Percentiles rank a stretch among this genome's conserved stretches.
Evolutionary conservation across 495 filamentous ascomycete species (phyloP).

Genomic region (Hypoxylon perforatum): DNA sequence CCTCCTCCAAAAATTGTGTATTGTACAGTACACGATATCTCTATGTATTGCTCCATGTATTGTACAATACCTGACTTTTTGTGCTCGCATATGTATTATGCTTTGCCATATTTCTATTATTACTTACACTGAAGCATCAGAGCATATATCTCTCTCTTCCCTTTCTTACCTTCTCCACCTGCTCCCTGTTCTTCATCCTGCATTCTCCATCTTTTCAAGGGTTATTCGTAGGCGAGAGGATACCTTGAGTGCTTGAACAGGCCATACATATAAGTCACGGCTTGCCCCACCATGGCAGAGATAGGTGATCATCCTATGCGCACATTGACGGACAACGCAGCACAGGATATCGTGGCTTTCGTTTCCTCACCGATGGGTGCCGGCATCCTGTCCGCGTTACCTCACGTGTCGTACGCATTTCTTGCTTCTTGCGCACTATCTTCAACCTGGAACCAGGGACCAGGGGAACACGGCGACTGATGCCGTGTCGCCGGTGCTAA

Average conservation of each 20-base stretch:
- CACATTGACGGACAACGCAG: neutral
- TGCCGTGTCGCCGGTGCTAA: constrained; percentile 27
- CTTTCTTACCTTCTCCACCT: constrained; percentile 7
- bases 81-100: neutral
- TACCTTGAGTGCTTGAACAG: constrained; percentile 2
- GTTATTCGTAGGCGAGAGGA: neutral
- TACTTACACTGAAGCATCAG: neutral
- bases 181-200: constrained; percentile 12
- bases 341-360: constrained; percentile 34
- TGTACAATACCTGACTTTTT: neutral
- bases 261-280: constrained; percentile 19
- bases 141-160: neutral
- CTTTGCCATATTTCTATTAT: constrained; percentile 1
- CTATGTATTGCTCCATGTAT: neutral
- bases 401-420: constrained; percentile 31
- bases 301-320: constrained; percentile 34
- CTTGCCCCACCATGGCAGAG: constrained; percentile 29
- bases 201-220: constrained; percentile 27
- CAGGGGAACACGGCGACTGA: constrained; percentile 27
- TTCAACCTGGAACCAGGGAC: constrained; percentile 26
- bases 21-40: neutral
- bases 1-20: constrained; percentile 3
- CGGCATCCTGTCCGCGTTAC: constrained; percentile 40
- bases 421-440: constrained; percentile 1
- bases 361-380: constrained; percentile 45